These are phyloP conservation scores for Cnidoscolus chayamansa DNA, from an alignment of 441 rosid genomes.

Conservation along the genomic window DNA sequence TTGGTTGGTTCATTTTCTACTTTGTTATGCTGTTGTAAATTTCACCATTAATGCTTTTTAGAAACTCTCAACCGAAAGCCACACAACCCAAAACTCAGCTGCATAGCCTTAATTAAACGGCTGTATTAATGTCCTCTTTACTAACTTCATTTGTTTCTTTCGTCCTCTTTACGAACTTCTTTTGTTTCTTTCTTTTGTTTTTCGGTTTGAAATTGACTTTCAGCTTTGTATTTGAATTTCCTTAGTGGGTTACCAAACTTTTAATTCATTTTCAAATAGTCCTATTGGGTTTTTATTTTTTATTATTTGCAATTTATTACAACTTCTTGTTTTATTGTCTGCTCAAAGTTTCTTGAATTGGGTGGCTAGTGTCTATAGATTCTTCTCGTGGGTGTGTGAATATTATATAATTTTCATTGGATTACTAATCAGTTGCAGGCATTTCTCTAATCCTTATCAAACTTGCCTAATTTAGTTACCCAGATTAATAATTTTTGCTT, in stretches of 20 bases:
- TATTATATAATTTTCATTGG: not conserved
- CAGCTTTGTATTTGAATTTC: not conserved
- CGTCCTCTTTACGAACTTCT: not conserved
- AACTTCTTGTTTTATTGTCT: too few relatives aligned
- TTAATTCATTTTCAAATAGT: slow-evolving; percentile 6
- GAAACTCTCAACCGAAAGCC: slow-evolving; percentile 24
- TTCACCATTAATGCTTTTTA: slow-evolving; percentile 25
- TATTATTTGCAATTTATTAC: not conserved
- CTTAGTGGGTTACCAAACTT: slow-evolving; percentile 1
- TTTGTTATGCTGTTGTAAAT: not conserved
- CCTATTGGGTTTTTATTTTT: not conserved
- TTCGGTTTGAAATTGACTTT: not conserved
- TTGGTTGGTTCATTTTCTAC: slow-evolving; percentile 1
- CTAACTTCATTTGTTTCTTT: not conserved
- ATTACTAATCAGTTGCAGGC: not conserved
- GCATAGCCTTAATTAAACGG: not conserved
- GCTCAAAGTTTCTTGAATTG: too few relatives aligned
- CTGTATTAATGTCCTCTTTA: not conserved
- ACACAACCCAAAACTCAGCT: not conserved
- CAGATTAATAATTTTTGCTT: slow-evolving; percentile 10
- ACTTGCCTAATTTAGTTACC: slow-evolving; percentile 13
- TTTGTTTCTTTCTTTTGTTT: not conserved
- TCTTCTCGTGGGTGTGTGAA: not conserved
- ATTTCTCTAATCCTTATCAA: not conserved
- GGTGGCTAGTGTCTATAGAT: not conserved